Conservation (phyloP, 768 basidiomycete genomes). For the Pisolithus microcarpus region DNA sequence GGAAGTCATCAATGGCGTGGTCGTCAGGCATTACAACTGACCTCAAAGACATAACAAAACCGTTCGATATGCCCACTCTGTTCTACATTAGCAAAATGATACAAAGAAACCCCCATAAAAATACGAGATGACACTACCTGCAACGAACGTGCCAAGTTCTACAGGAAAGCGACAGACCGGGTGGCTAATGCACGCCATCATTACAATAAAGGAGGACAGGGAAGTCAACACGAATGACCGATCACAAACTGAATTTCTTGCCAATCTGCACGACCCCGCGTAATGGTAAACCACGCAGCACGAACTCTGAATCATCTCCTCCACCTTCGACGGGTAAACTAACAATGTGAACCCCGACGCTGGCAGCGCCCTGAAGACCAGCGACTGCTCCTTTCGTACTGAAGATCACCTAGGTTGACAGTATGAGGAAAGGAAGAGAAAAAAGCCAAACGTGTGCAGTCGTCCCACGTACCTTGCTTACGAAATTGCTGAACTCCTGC, state of each 20-base stretch:
- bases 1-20: constrained; percentile 46
- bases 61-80: no score
- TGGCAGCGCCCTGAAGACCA: constrained; percentile 58
- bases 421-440: constrained; percentile 2
- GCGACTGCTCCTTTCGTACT: constrained; percentile 57
- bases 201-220: background rate
- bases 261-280: constrained; percentile 59
- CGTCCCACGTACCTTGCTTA: constrained; percentile 53
- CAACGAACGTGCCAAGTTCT: no score
- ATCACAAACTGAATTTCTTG: constrained; percentile 34
- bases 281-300: constrained; percentile 59
- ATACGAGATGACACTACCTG: no score
- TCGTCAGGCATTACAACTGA: constrained; percentile 53
- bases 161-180: no score
- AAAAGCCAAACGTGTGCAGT: background rate
- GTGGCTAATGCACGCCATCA: background rate
- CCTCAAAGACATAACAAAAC: background rate
- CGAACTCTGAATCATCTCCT: constrained; percentile 40
- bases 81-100: background rate
- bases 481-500: constrained; percentile 67
- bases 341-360: constrained; percentile 50
- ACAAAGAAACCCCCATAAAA: no score
- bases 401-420: constrained; percentile 53
- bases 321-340: constrained; percentile 46
- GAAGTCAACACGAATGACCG: background rate